These are phyloP conservation scores for Lepiota venenata DNA, from an alignment of 768 basidiomycete genomes.

Conservation along the genomic window DNA sequence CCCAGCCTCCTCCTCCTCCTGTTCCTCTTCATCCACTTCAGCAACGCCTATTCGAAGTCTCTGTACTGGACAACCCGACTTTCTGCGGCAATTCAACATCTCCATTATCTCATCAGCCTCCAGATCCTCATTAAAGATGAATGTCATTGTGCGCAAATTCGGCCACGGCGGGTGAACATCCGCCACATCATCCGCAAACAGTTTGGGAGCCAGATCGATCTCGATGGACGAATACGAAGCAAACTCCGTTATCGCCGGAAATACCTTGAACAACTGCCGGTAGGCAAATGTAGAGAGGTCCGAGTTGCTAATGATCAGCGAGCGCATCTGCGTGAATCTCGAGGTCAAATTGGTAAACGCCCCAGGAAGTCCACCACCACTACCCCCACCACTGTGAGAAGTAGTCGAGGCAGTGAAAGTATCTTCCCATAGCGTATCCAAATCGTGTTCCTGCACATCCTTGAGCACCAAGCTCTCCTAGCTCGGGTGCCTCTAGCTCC, in stretches of 20 bases:
- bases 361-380: neutral
- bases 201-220: neutral
- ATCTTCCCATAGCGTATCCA: slow-evolving; percentile 31
- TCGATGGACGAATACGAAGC: slow-evolving; percentile 13
- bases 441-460: slow-evolving; percentile 36
- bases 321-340: slow-evolving; percentile 31
- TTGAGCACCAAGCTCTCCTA: slow-evolving; percentile 41
- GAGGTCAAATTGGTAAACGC: neutral
- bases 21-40: slow-evolving; percentile 14
- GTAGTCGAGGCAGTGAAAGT: neutral
- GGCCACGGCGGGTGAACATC: slow-evolving; percentile 29
- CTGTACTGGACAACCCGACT: slow-evolving; percentile 23
- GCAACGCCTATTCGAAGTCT: slow-evolving; percentile 27
- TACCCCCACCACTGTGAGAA: neutral
- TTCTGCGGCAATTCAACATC: slow-evolving; percentile 21
- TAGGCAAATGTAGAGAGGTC: slow-evolving; percentile 33
- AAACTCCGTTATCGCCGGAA: slow-evolving; percentile 32
- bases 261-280: slow-evolving; percentile 25
- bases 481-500: slow-evolving; percentile 32
- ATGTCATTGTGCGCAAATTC: slow-evolving; percentile 25
- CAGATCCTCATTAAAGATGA: slow-evolving; percentile 25
- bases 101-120: slow-evolving; percentile 24
- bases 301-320: slow-evolving; percentile 38
- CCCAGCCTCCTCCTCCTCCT: neutral
- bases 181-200: neutral